phyloP scores from a whole-genome alignment of 495 filamentous ascomycete genomes.

The Neurospora tetraspora region DNA sequence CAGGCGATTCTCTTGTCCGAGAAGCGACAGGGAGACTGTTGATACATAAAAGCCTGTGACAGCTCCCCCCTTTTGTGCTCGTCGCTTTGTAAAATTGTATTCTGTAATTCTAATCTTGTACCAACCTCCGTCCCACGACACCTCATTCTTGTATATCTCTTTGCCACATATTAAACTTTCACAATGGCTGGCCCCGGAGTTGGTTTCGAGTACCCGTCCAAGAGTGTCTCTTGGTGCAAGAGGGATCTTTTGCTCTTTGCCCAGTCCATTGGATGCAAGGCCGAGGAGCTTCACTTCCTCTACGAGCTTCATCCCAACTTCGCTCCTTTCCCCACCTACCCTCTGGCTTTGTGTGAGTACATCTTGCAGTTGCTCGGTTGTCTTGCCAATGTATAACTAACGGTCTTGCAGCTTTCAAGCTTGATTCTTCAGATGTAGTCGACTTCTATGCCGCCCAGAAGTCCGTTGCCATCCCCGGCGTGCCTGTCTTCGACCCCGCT shows the following conservation, averaged over 20 bases:
- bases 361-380: too few species aligned
- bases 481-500: slow-evolving; percentile 65
- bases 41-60: not conserved
- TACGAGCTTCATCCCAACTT: slow-evolving; percentile 81
- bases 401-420: slow-evolving; percentile 60
- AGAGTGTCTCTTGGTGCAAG: slow-evolving; percentile 74
- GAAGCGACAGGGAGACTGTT: not conserved
- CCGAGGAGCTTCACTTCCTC: slow-evolving; percentile 84
- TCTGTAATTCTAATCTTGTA: not conserved
- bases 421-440: slow-evolving; percentile 63
- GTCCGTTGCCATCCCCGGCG: slow-evolving; percentile 55
- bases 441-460: slow-evolving; percentile 69
- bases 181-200: slow-evolving; percentile 52
- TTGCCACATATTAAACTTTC: not conserved
- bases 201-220: slow-evolving; percentile 66
- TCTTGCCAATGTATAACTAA: not conserved
- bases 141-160: not conserved
- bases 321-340: slow-evolving; percentile 77
- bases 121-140: not conserved
- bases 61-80: not conserved
- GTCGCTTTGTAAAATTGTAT: not conserved
- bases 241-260: slow-evolving; percentile 80
- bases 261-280: slow-evolving; percentile 71
- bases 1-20: not conserved
- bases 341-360: slow-evolving; percentile 72